Percentiles rank a stretch among this genome's conserved stretches.
Conservation (phyloP, 371 early-diverging fungal genomes). For the Mucor plumbeus region DNA sequence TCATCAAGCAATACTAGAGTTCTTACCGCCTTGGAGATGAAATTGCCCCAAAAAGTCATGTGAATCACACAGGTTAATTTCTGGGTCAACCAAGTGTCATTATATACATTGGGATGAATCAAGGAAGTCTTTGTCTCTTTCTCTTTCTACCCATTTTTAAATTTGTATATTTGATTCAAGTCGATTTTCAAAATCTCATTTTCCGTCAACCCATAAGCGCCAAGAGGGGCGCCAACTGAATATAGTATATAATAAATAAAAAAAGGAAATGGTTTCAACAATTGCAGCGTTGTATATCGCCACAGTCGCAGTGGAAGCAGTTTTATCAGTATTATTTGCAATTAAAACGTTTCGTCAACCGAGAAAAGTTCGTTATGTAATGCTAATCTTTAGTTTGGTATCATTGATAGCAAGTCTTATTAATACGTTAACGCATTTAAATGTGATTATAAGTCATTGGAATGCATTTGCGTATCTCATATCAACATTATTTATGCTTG, state of each 20-base stretch:
- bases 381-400: constrained; percentile 11
- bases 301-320: background rate
- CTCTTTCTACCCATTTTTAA: background rate
- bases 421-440: constrained; percentile 13
- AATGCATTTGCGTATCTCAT: constrained; percentile 24
- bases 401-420: constrained; percentile 22
- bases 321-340: constrained; percentile 1
- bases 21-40: background rate
- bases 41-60: background rate
- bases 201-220: background rate
- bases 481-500: constrained; percentile 20
- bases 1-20: background rate
- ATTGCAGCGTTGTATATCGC: background rate
- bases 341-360: constrained; percentile 18
- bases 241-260: background rate
- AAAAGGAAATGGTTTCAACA: background rate
- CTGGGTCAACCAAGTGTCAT: background rate
- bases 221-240: background rate
- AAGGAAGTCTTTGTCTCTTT: background rate
- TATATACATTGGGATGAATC: background rate
- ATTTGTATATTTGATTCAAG: background rate
- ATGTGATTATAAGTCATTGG: constrained; percentile 19
- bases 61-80: background rate
- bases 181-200: background rate
- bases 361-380: constrained; percentile 12